Base-by-base conservation (phyloP, 805 yeast genomes). In the Ogataea trehalophila region DNA sequence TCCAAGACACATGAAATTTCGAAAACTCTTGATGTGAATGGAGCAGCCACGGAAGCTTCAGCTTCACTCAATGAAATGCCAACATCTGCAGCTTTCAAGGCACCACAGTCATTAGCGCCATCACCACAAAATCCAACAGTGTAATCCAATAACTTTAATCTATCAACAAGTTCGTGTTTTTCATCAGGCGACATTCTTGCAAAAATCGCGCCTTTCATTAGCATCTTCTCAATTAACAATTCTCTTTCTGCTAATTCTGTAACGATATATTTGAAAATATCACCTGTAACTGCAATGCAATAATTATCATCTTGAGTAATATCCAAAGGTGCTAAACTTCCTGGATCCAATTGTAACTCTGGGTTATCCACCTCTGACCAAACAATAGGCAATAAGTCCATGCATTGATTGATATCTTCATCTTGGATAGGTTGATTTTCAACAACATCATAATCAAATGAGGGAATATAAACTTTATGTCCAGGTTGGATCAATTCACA, bases 101-200 rank as follows among this genome's bases (percentile, higher is more conserved):
- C 99, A 56, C 99, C 99, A 68, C 98, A 94, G 63, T 94, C 99
- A 67, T 94, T 94, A 6, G 99, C 99, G 54, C 99, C 99, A 69
- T 94, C 99, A 35, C 99, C 99, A 69, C 98, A 94, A 66, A 94
- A 94, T 2, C 97, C 96, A 42, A 89, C 95, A 0, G 96, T 88
- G 62, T 92, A 92, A 59, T 91, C 97, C 18, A 94, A 62, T 20
- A 73, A 75, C 64, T 90, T 96, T 14, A 94, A 69, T 62, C 85
- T 88, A 58, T 87, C 91, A 34, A 94, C 97, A 42, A 94, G 72
- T 67, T 94, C 99, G 65, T 94, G 97, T 61, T 94, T 94, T 65
- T 94, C 99, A 66, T 95, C 99, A 0, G 99, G 99, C 0, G 98
- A 91, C 99, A 94, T 94, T 54, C 99, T 75, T 0, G 99, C 98